Evolutionary conservation across 2,329 filamentous ascomycete genomes (phyloP), one percentile per base, ranked within the genome.

Genomic region (Cladosporium sp.): DNA sequence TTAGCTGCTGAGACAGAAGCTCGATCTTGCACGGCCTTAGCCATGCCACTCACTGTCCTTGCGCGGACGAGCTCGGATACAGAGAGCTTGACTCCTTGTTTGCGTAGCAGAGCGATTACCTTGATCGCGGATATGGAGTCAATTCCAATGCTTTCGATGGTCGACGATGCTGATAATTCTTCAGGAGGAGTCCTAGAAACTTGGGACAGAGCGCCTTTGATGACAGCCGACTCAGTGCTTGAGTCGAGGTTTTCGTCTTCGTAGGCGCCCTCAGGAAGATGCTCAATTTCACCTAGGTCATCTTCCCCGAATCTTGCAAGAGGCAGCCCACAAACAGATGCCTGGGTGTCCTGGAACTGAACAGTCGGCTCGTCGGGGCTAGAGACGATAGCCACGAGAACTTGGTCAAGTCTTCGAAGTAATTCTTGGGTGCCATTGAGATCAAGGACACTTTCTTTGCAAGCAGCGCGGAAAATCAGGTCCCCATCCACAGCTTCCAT

Each of bases 61-160:
- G 83, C 80, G 52, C 73, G 79, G 2, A 94, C 70, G 59, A 95
- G 80, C 33, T 88, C 80, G 36, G 85, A 83, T 3, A 92, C 85
- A 29, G 77, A 76, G 1, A 95, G 66, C 11, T 70, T 67, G 7
- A 95, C 67, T 0, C 75, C 79, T 36, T 75, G 69, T 57, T 79
- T 85, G 36, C 80, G 82, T 3, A 96, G 71, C 7, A 90, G 72
- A 0, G 84, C 78, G 7, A 83, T 82, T 3, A 90, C 82, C 61
- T 93, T 94, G 70, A 96, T 93, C 1, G 89, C 85, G 55, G 85
- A 92, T 65, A 96, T 95, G 0, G 91, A 96, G 64, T 96, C 91
- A 1, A 96, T 79, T 0, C 91, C 91, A 1, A 96, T 76, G 55
- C 93, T 84, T 66, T 93, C 95, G 11, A 95, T 78, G 0, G 78